These are phyloP conservation scores for Peronospora farinosa DNA, from an alignment of 352 stramenopile genomes.

Conservation along the genomic window DNA sequence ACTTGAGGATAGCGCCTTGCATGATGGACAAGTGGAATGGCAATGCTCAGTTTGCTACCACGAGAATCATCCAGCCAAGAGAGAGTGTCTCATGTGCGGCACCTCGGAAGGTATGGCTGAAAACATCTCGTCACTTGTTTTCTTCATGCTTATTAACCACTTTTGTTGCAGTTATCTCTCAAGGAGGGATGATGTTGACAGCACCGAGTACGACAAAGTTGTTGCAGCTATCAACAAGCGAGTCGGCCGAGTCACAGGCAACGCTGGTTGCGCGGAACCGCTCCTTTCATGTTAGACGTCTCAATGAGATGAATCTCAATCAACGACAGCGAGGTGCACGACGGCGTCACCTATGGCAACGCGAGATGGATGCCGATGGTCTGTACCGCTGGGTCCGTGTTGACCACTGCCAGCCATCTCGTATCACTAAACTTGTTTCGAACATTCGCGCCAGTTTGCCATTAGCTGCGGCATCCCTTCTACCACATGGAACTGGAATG, in stretches of 20 bases:
- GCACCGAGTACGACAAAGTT: conserved; percentile 15
- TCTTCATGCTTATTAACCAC: background rate
- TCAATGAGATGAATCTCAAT: conserved; percentile 80
- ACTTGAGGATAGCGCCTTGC: conserved; percentile 71
- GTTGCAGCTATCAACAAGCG: conserved; percentile 21
- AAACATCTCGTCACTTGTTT: background rate
- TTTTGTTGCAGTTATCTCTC: conserved; percentile 47
- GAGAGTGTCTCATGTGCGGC: conserved; percentile 77
- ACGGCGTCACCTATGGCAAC: conserved; percentile 73
- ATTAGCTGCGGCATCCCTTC: conserved; percentile 38
- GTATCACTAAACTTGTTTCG: conserved; percentile 51
- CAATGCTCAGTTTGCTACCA: conserved; percentile 82
- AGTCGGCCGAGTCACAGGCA: conserved; percentile 25
- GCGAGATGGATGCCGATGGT: conserved; percentile 58
- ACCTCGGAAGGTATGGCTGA: conserved; percentile 50
- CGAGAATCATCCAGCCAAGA: conserved; percentile 77
- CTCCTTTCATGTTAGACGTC: conserved; percentile 69
- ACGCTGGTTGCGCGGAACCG: conserved; percentile 53
- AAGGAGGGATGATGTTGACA: conserved; percentile 41
- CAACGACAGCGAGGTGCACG: conserved; percentile 66
- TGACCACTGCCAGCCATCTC: conserved; percentile 58
- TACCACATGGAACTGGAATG: conserved; percentile 4
- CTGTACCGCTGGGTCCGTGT: conserved; percentile 78
- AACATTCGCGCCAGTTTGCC: conserved; percentile 31
- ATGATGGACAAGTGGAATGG: conserved; percentile 67